A percentile compares a stretch with the other conserved stretches of the same genome.
These are phyloP conservation scores for Rhodotorula kratochvilovae DNA, from an alignment of 768 basidiomycete genomes.

Conservation along the genomic window DNA sequence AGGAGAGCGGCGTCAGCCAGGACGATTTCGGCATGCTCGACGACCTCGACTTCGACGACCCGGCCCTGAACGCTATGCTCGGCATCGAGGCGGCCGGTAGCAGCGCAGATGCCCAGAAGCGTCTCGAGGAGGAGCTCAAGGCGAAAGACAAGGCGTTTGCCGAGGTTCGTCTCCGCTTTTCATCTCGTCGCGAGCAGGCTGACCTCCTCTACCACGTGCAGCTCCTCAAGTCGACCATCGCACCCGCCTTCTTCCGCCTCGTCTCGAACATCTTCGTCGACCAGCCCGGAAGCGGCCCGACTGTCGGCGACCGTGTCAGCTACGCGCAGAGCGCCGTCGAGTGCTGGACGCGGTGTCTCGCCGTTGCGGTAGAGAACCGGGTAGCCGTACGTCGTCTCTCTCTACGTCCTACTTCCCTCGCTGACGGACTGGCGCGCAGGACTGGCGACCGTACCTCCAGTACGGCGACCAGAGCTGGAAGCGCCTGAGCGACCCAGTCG, in stretches of 20 bases:
- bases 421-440: conserved; percentile 47
- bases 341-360: conserved; percentile 69
- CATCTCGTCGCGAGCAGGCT: neutral
- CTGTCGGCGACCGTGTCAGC: conserved; percentile 16
- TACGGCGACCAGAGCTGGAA: conserved; percentile 58
- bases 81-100: conserved; percentile 47
- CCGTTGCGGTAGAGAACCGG: conserved; percentile 58
- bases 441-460: conserved; percentile 61
- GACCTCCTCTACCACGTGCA: conserved; percentile 39
- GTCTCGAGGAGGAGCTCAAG: conserved; percentile 42
- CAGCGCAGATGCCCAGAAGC: conserved; percentile 41
- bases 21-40: conserved; percentile 62
- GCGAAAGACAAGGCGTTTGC: conserved; percentile 55
- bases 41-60: conserved; percentile 62
- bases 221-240: conserved; percentile 56
- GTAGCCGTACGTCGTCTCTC: conserved; percentile 48
- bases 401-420: neutral
- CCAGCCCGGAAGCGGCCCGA: conserved; percentile 35
- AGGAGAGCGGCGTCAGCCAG: conserved; percentile 61
- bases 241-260: conserved; percentile 58
- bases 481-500: conserved; percentile 55
- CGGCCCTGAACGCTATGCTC: conserved; percentile 58
- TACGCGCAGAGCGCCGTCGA: conserved; percentile 61
- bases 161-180: conserved; percentile 50
- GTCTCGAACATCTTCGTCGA: conserved; percentile 53